These are phyloP conservation scores for Yamadazyma sp. DNA, from an alignment of 1,139 yeast genomes.

Conservation along the genomic window DNA sequence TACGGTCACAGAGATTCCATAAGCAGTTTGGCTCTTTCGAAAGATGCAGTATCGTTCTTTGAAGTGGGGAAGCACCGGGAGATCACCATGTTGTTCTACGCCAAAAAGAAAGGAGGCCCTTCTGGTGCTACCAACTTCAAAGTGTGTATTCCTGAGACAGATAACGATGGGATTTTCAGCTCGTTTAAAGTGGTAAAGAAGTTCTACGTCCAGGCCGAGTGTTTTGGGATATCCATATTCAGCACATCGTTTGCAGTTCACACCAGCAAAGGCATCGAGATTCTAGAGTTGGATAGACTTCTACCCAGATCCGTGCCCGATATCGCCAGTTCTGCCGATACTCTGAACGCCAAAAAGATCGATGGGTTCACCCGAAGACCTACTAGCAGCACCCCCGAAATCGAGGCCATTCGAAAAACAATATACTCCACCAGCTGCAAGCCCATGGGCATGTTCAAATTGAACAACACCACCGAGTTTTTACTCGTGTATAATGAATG, in stretches of 20 bases:
- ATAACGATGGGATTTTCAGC: conserved; percentile 51
- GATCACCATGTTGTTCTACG: conserved; percentile 56
- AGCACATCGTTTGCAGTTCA: conserved; percentile 66
- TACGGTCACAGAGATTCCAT: conserved; percentile 32
- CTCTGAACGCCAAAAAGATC: conserved; percentile 20
- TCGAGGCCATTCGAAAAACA: conserved; percentile 35
- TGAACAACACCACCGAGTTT: conserved; percentile 52
- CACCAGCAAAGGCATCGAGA: conserved; percentile 68
- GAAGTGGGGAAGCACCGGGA: conserved; percentile 62
- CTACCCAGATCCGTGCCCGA: conserved; percentile 59
- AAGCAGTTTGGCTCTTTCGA: conserved; percentile 35
- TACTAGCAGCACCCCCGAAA: conserved; percentile 17
- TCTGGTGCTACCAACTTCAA: conserved; percentile 51
- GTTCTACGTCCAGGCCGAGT: conserved; percentile 52
- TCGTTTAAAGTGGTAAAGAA: conserved; percentile 50
- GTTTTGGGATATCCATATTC: conserved; percentile 57
- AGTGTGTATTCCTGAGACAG: conserved; percentile 50
- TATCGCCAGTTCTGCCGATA: conserved; percentile 25
- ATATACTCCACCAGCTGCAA: conserved; percentile 37
- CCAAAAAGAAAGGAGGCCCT: conserved; percentile 45
- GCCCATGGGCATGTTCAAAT: conserved; percentile 66
- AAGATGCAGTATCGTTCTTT: conserved; percentile 49
- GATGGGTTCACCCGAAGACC: conserved; percentile 34
- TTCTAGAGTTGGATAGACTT: conserved; percentile 60
- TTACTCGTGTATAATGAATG: conserved; percentile 71